A percentile compares a stretch with the other conserved stretches of the same genome.
These are phyloP conservation scores for Hyphopichia buzzinii DNA, from an alignment of 1,139 yeast species.

Conservation along the genomic window DNA sequence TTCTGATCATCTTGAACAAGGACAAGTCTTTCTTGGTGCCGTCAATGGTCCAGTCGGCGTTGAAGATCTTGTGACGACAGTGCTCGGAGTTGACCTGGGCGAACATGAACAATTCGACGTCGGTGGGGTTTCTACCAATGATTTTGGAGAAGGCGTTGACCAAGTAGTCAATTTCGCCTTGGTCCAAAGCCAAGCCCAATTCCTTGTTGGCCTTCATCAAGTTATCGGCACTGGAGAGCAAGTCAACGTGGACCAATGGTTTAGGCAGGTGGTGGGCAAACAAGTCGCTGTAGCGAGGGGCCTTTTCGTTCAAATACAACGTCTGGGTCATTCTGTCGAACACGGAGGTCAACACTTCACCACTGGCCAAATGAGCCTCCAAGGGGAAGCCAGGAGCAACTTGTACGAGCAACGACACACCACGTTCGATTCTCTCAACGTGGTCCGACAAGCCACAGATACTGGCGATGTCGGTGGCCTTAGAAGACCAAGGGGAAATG, in stretches of 20 bases:
- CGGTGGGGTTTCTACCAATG: slow-evolving; percentile 91
- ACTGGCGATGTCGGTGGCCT: slow-evolving; percentile 91
- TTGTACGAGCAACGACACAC: slow-evolving; percentile 69
- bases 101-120: slow-evolving; percentile 97
- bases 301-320: slow-evolving; percentile 44
- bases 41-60: slow-evolving; percentile 98
- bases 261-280: slow-evolving; percentile 80
- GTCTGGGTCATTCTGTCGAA: slow-evolving; percentile 96
- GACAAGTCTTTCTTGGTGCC: slow-evolving; percentile 70
- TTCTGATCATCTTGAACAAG: slow-evolving; percentile 92
- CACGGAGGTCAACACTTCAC: slow-evolving; percentile 60
- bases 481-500: slow-evolving; percentile 98
- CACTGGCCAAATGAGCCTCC: slow-evolving; percentile 42
- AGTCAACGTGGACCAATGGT: slow-evolving; percentile 77
- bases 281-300: slow-evolving; percentile 67
- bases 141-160: slow-evolving; percentile 70
- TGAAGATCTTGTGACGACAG: slow-evolving; percentile 98
- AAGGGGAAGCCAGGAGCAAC: slow-evolving; percentile 69
- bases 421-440: slow-evolving; percentile 87
- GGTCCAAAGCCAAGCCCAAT: slow-evolving; percentile 88
- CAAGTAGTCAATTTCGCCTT: slow-evolving; percentile 89
- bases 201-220: slow-evolving; percentile 75
- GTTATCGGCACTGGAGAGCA: slow-evolving; percentile 58
- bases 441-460: slow-evolving; percentile 78
- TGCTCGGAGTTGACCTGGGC: slow-evolving; percentile 99